Evolutionary conservation across 768 basidiomycete species (phyloP), one percentile per base, ranked within the genome.

Genomic region (Boletus eberwhitei): DNA sequence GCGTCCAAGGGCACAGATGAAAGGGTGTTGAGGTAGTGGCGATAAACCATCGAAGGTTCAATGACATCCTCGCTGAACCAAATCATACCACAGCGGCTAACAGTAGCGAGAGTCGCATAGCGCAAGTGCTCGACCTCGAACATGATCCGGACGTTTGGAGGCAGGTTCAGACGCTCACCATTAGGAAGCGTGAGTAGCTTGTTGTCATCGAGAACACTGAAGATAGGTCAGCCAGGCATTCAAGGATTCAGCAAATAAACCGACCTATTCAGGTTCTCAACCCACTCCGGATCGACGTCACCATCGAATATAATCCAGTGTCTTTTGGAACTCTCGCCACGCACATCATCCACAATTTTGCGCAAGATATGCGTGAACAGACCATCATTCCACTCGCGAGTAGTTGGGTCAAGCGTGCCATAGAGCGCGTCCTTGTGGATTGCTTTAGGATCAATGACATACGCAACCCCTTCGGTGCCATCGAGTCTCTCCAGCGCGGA

Each of bases 301-400:
- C 97, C 97, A 66, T 99, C 97, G 59, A 99, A 99, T 55, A 99
- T 90, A 63, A 99, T 99, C 97, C 96, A 99, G 67, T 98, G 97
- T 32, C 97, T 77, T 75, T 96, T 98, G 17, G 84, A 80, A 69
- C 93, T 97, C 73, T 98, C 97, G 17, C 97, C 97, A 65, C 97
- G 91, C 40, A 98, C 96, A 67, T 98, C 93, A 65, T 99, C 97
- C 47, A 98, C 93, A 58, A 98, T 99, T 73, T 96, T 98, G 49
- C 97, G 87, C 52, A 99, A 77, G 45, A 98, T 91, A 67, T 98
- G 94, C 5, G 97, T 99, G 77, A 99, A 99, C 3, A 99, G 78
- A 52, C 97, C 96, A 68, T 99, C 97, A 54, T 94, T 98, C 97
- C 97, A 99, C 69, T 99, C 97, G 55, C 97, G 86, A 3, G 97